phyloP scores from a whole-genome alignment of 768 basidiomycete genomes.

The Zangia roseola region DNA sequence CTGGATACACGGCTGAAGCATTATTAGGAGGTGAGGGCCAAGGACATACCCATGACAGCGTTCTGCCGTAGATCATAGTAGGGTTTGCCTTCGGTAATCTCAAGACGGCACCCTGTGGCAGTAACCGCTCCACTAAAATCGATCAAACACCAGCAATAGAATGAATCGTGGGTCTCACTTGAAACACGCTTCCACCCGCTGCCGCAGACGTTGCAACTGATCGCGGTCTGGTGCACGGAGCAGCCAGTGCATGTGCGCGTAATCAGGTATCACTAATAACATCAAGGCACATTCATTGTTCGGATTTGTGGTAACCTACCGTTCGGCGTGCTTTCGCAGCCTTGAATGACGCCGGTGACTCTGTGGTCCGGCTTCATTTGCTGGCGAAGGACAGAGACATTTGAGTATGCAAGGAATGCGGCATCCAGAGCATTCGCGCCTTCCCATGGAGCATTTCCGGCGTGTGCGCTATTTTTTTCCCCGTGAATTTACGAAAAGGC shows the following conservation, averaged over 20 bases:
- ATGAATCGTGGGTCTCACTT: conserved; percentile 44
- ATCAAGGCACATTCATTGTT: background rate
- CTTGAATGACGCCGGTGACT: conserved; percentile 74
- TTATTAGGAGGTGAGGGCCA: conserved; percentile 1
- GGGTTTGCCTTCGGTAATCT: conserved; percentile 39
- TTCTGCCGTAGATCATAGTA: conserved; percentile 66
- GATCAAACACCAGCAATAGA: conserved; percentile 6
- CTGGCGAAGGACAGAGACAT: conserved; percentile 78
- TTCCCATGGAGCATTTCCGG: conserved; percentile 82
- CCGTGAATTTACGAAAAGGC: conserved; percentile 1
- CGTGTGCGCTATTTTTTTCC: conserved; percentile 59
- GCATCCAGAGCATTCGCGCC: conserved; percentile 87
- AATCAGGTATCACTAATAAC: conserved; percentile 75
- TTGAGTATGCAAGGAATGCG: conserved; percentile 79
- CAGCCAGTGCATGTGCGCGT: conserved; percentile 71
- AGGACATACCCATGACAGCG: conserved; percentile 45
- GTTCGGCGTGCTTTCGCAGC: conserved; percentile 67
- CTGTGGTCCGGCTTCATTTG: conserved; percentile 83
- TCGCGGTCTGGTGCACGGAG: conserved; percentile 64
- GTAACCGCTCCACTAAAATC: conserved; percentile 58
- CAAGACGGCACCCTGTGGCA: conserved; percentile 58
- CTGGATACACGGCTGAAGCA: conserved; percentile 34
- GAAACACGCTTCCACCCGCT: conserved; percentile 69
- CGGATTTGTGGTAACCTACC: conserved; percentile 39
- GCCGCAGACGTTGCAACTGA: conserved; percentile 52